Percentiles rank a stretch among this genome's conserved stretches.
Conservation (phyloP, 2,329 filamentous ascomycete genomes). For the Zymoseptoria ardabiliae region DNA sequence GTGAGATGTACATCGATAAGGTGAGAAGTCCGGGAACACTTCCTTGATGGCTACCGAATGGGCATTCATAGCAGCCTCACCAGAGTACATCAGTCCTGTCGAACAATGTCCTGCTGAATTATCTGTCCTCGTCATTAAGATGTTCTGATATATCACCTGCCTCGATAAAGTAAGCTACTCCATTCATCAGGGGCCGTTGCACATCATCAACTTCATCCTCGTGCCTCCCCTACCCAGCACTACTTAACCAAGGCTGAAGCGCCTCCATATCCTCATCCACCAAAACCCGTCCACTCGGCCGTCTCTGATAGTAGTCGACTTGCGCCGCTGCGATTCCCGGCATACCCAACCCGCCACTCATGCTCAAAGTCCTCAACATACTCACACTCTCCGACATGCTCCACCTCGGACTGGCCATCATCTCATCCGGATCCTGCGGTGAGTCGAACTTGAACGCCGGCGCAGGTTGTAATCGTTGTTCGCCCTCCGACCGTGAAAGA, state of each 20-base stretch:
- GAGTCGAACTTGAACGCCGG: neutral
- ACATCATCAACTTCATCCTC: neutral
- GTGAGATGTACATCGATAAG: too few species aligned
- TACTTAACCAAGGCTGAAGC: conserved; percentile 15
- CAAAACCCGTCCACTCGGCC: conserved; percentile 13
- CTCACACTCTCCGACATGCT: conserved; percentile 23
- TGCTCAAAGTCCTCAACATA: conserved; percentile 25
- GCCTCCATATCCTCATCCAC: conserved; percentile 15
- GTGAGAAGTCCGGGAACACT: too few species aligned
- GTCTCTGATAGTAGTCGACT: conserved; percentile 13
- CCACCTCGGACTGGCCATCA: conserved; percentile 10
- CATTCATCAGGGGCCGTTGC: neutral
- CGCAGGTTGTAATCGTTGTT: neutral
- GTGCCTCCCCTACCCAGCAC: neutral
- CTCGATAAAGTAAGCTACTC: neutral
- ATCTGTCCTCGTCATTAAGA: neutral
- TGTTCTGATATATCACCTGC: neutral
- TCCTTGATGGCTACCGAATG: too few species aligned
- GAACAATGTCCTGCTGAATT: neutral
- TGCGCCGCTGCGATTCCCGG: conserved; percentile 14
- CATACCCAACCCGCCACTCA: conserved; percentile 25
- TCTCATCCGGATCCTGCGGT: neutral
- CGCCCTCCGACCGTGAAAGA: conserved; percentile 6
- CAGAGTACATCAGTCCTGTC: too few species aligned
- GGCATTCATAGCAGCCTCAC: too few species aligned